These are phyloP conservation scores for Pythium monospermum DNA, from an alignment of 352 stramenopile species.

Conservation along the genomic window DNA sequence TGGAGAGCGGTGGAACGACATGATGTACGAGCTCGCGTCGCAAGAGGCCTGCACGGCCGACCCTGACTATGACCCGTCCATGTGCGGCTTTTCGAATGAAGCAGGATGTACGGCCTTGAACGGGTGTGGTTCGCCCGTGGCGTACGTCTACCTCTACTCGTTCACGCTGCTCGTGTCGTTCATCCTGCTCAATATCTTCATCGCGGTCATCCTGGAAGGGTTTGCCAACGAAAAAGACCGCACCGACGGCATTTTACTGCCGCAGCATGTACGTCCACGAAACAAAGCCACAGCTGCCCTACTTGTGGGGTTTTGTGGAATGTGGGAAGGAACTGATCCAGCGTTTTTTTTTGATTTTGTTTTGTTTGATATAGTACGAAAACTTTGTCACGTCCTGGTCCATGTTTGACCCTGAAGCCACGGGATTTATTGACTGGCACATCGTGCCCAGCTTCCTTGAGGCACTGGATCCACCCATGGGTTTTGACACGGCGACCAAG, in stretches of 20 bases:
- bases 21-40: slow-evolving; percentile 86
- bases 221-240: slow-evolving; percentile 67
- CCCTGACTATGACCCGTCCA: slow-evolving; percentile 37
- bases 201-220: slow-evolving; percentile 88
- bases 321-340: too few species aligned
- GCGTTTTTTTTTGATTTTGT: not conserved
- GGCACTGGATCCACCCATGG: slow-evolving; percentile 60
- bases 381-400: slow-evolving; percentile 74
- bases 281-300: too few species aligned
- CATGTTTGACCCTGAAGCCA: slow-evolving; percentile 79
- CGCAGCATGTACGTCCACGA: slow-evolving; percentile 39
- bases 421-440: slow-evolving; percentile 73
- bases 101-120: slow-evolving; percentile 46
- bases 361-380: slow-evolving; percentile 54
- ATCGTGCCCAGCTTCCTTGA: slow-evolving; percentile 57
- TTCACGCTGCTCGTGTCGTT: slow-evolving; percentile 88
- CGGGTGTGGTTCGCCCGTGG: slow-evolving; percentile 64
- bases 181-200: slow-evolving; percentile 90
- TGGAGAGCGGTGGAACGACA: slow-evolving; percentile 89
- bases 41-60: slow-evolving; percentile 41
- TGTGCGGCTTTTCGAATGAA: slow-evolving; percentile 56
- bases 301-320: too few species aligned
- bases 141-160: slow-evolving; percentile 81
- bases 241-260: slow-evolving; percentile 33
- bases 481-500: slow-evolving; percentile 37